These are phyloP conservation scores for Phytophthora capsici DNA, from an alignment of 352 stramenopile genomes.

Conservation along the genomic window DNA sequence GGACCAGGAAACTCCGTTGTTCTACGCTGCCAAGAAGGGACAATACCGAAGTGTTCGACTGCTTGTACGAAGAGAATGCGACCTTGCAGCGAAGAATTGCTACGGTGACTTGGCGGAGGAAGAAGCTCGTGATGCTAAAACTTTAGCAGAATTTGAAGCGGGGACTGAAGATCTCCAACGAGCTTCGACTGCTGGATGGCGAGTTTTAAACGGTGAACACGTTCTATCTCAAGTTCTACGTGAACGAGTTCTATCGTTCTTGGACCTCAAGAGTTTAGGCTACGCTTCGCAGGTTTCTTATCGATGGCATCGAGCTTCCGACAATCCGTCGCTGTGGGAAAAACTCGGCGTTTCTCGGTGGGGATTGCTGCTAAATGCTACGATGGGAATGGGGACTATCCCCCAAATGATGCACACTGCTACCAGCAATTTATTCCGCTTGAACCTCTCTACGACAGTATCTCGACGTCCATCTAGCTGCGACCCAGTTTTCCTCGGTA, in stretches of 20 bases:
- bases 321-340: conserved; percentile 67
- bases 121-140: conserved; percentile 62
- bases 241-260: conserved; percentile 63
- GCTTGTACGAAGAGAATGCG: conserved; percentile 69
- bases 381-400: conserved; percentile 58
- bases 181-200: conserved; percentile 16
- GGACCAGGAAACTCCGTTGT: conserved; percentile 73
- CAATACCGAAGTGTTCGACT: conserved; percentile 68
- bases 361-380: conserved; percentile 64
- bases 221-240: conserved; percentile 56
- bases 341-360: conserved; percentile 73
- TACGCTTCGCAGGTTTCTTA: conserved; percentile 66
- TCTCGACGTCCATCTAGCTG: conserved; percentile 41
- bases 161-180: conserved; percentile 59
- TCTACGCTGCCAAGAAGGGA: conserved; percentile 76
- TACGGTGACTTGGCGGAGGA: conserved; percentile 78
- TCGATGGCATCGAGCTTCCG: conserved; percentile 76
- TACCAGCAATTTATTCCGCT: conserved; percentile 19
- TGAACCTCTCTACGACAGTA: conserved; percentile 25
- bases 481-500: conserved; percentile 29
- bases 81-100: conserved; percentile 54
- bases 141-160: conserved; percentile 53
- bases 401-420: conserved; percentile 32
- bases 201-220: conserved; percentile 14
- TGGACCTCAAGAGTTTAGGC: conserved; percentile 72